A percentile compares a stretch with the other conserved stretches of the same genome.
Conservation (phyloP, 176 grass and related monocot species). For the Cenchrus purpureus region DNA sequence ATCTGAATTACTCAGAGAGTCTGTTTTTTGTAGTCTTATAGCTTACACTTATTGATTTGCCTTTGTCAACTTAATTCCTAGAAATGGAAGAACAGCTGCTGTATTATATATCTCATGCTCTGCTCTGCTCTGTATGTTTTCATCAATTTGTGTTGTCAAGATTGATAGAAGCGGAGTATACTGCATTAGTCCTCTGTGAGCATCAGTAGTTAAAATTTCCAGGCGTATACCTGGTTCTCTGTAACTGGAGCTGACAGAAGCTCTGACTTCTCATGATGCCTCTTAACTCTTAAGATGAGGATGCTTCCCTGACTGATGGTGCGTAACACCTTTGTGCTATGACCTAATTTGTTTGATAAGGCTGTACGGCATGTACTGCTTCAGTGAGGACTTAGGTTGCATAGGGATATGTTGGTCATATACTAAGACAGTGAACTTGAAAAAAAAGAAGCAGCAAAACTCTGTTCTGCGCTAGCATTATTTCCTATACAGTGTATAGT, state of each 20-base stretch:
- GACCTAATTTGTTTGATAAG: background rate
- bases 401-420: background rate
- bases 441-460: background rate
- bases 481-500: too few relatives aligned
- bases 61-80: background rate
- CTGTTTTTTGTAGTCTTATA: background rate
- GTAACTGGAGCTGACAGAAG: background rate
- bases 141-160: background rate
- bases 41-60: background rate
- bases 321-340: background rate
- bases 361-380: background rate
- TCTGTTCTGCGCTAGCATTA: too few relatives aligned
- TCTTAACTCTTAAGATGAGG: slow-evolving; percentile 6
- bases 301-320: background rate
- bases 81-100: background rate
- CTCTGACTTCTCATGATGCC: slow-evolving; percentile 3
- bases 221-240: background rate
- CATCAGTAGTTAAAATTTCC: background rate
- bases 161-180: background rate
- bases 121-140: background rate
- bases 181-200: background rate
- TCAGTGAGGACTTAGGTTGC: background rate
- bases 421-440: background rate
- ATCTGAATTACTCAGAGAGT: background rate
- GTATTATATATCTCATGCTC: background rate